phyloP scores from a whole-genome alignment of 345 rosid species.

The Populus alba region DNA sequence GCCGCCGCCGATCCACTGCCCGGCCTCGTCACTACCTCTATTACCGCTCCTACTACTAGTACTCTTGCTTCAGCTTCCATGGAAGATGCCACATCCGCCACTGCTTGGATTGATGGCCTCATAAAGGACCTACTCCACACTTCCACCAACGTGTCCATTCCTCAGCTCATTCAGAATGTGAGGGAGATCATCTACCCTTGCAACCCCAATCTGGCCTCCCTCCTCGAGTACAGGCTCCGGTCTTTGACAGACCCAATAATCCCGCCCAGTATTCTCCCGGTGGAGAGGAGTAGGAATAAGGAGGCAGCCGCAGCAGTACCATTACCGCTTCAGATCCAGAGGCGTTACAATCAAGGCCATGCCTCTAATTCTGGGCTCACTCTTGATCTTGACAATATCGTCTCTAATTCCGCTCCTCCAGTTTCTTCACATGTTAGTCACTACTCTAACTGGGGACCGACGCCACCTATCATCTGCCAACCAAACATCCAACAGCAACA shows the following conservation, averaged over 20 bases:
- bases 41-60: conserved; percentile 5
- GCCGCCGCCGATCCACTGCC: neutral
- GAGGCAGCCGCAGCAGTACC: conserved; percentile 27
- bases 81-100: conserved; percentile 60
- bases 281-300: conserved; percentile 21
- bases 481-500: conserved; percentile 11
- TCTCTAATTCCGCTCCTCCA: conserved; percentile 15
- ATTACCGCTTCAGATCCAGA: conserved; percentile 23
- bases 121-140: conserved; percentile 78
- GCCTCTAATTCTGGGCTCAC: conserved; percentile 27
- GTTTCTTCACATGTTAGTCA: conserved; percentile 21
- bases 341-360: conserved; percentile 20
- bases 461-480: conserved; percentile 22
- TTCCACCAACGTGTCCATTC: conserved; percentile 76
- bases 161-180: conserved; percentile 94
- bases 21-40: neutral
- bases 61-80: conserved; percentile 20
- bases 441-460: conserved; percentile 29
- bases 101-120: conserved; percentile 86
- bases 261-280: conserved; percentile 12
- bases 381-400: conserved; percentile 28
- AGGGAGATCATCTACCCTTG: conserved; percentile 90
- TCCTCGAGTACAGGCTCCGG: conserved; percentile 77
- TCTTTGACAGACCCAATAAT: conserved; percentile 51
- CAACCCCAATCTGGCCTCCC: conserved; percentile 84